A percentile compares a stretch with the other conserved stretches of the same genome.
These are phyloP conservation scores for Puccinia novopanici DNA, from an alignment of 1,284 basidiomycete genomes.

Conservation along the genomic window DNA sequence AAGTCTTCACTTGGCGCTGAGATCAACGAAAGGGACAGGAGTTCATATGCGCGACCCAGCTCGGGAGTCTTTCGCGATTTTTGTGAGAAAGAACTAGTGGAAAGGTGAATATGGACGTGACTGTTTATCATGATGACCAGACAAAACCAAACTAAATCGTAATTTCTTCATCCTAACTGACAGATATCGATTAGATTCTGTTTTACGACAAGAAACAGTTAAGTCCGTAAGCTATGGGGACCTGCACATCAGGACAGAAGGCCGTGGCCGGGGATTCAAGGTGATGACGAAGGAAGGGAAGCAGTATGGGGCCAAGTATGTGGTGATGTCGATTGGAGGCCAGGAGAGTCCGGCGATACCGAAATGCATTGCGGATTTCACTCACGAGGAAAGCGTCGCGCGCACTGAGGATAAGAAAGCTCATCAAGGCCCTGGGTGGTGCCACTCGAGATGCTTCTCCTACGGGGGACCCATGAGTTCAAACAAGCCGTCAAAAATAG, in stretches of 20 bases:
- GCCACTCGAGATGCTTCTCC: constrained; percentile 47
- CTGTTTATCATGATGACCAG: background rate
- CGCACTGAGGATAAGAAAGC: background rate
- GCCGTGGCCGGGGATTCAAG: constrained; percentile 25
- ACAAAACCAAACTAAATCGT: background rate
- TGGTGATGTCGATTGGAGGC: constrained; percentile 49
- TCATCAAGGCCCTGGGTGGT: constrained; percentile 48
- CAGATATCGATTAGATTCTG: constrained; percentile 36
- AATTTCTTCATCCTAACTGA: background rate
- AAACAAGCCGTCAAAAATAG: constrained; percentile 37
- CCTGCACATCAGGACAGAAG: constrained; percentile 41
- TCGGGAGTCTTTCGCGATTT: constrained; percentile 36
- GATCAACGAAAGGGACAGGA: constrained; percentile 48
- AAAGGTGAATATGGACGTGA: background rate
- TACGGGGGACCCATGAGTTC: constrained; percentile 42
- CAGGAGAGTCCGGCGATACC: constrained; percentile 45
- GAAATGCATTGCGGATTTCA: constrained; percentile 6
- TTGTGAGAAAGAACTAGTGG: constrained; percentile 41
- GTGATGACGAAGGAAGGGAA: constrained; percentile 35
- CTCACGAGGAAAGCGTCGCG: background rate
- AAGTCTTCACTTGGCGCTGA: constrained; percentile 35
- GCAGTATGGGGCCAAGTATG: constrained; percentile 45
- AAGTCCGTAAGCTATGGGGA: constrained; percentile 11
- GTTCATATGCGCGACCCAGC: constrained; percentile 43
- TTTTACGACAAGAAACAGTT: constrained; percentile 36